These are phyloP conservation scores for Metarhizium humberi DNA, from an alignment of 2,329 filamentous ascomycete genomes.

Conservation along the genomic window DNA sequence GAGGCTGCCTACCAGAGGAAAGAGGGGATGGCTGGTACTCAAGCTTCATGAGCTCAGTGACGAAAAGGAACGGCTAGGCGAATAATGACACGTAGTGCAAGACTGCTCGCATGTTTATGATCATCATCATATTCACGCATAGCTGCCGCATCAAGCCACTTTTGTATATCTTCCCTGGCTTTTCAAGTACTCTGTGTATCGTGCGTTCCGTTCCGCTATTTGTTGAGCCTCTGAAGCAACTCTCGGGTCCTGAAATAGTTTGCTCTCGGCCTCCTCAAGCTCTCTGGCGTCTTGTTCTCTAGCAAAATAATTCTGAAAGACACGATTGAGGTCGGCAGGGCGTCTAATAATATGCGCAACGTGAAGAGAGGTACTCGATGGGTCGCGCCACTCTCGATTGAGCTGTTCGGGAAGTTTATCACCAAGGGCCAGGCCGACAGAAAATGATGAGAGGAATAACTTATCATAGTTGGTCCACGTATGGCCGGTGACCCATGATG, in stretches of 20 bases:
- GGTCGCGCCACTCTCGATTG: conserved; percentile 1
- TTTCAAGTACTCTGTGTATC: conserved; percentile 2
- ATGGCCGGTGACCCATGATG: conserved; percentile 8
- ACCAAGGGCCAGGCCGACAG: neutral
- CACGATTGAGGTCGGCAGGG: conserved; percentile 1
- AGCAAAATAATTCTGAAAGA: neutral
- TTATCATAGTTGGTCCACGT: neutral
- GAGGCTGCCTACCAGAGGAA: too few relatives aligned
- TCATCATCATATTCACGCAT: neutral
- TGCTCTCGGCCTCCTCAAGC: neutral
- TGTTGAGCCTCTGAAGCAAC: conserved; percentile 1
- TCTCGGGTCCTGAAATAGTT: neutral
- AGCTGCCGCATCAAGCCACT: neutral
- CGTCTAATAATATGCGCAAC: neutral
- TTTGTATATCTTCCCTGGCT: neutral
- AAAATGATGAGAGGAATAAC: neutral
- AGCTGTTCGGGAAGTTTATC: neutral
- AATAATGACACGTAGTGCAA: too few relatives aligned
- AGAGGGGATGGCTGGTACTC: too few relatives aligned
- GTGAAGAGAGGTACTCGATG: neutral
- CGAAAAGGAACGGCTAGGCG: too few relatives aligned
- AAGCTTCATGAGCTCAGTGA: too few relatives aligned
- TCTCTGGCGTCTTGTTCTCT: neutral
- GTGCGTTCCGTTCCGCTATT: conserved; percentile 1
- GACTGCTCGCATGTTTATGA: neutral